Evolutionary conservation across 257 asterid genomes (phyloP).

Genomic region (Salvia miltiorrhiza): DNA sequence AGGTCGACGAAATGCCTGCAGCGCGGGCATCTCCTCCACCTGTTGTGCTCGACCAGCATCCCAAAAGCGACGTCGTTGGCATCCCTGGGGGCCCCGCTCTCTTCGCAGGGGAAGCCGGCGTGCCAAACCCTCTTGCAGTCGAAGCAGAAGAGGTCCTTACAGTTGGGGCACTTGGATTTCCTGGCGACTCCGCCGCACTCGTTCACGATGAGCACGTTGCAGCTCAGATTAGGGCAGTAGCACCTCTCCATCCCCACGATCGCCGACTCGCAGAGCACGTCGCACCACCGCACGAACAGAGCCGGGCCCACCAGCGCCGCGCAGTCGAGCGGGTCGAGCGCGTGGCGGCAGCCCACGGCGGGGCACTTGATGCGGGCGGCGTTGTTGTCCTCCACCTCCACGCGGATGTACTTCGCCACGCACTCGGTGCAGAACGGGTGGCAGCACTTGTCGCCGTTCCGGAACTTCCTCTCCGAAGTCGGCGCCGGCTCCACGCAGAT

Average conservation of each 20-base stretch:
- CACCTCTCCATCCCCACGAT: conserved; percentile 30
- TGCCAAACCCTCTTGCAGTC: conserved; percentile 53
- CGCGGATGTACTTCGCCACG: conserved; percentile 54
- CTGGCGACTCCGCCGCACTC: conserved; percentile 58
- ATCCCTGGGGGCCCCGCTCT: conserved; percentile 45
- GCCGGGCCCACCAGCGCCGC: conserved; percentile 29
- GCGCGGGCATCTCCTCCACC: background rate
- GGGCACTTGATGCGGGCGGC: conserved; percentile 56
- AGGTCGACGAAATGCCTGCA: conserved; percentile 6
- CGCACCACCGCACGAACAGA: conserved; percentile 66
- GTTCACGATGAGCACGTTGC: conserved; percentile 49
- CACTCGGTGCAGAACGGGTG: conserved; percentile 69
- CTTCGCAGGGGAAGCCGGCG: conserved; percentile 50
- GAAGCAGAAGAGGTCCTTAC: conserved; percentile 54
- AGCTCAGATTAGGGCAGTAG: conserved; percentile 53
- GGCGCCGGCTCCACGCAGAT: conserved; percentile 50
- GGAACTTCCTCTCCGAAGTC: conserved; percentile 14
- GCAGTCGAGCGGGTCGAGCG: conserved; percentile 52
- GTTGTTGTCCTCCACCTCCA: conserved; percentile 51
- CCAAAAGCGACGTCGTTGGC: conserved; percentile 47
- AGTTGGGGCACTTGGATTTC: conserved; percentile 52
- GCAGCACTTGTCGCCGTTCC: conserved; percentile 21
- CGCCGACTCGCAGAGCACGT: conserved; percentile 48
- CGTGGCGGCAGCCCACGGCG: conserved; percentile 38
- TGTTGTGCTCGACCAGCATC: conserved; percentile 1